Base-by-base conservation (phyloP, 495 filamentous ascomycete genomes). In the Talaromyces borbonicus region DNA sequence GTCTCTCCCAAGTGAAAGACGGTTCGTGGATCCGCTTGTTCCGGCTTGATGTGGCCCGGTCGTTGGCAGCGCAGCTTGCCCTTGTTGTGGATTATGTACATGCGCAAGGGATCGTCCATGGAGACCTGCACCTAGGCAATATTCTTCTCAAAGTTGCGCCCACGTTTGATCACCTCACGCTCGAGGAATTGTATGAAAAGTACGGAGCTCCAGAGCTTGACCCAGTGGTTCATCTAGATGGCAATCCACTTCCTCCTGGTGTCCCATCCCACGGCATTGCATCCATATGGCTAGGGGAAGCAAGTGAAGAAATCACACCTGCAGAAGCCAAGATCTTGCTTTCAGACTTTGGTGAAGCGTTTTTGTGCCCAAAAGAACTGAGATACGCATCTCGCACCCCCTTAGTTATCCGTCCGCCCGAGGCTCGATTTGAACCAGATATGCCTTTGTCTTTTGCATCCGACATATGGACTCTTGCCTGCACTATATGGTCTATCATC, bases 381-480 rank as follows among this genome's bases (percentile, higher is more conserved):
- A 52, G 56, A 36, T 59, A 54, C 36, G 37, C 55, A 15, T 65
- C 58, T 37, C 56, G 50, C 40, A 60, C 56, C 8, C 63, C 61
- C 8, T 55, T 62, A 16, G 20, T 49, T 0, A 54, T 56, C 30
- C 55, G 58, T 0, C 55, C 63, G 8, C 60, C 61, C 0, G 62
- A 63, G 51, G 49, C 55, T 37, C 45, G 55, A 7, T 65, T 65
- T 46, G 53, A 63, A 48, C 46, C 58, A 25, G 30, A 46, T 11
- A 54, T 38, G 7, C 54, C 61, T 7, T 54, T 63, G 1, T 60
- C 60, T 12, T 67, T 56, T 27, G 8, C 56, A 15, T 62, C 62
- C 0, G 65, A 67, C 47, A 60, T 69, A 9, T 67, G 65, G 65
- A 56, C 59, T 2, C 53, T 67, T 24, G 61, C 56, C 3, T 66